phyloP scores from a whole-genome alignment of 805 yeast genomes.

The Nakazawaea ishiwadae region DNA sequence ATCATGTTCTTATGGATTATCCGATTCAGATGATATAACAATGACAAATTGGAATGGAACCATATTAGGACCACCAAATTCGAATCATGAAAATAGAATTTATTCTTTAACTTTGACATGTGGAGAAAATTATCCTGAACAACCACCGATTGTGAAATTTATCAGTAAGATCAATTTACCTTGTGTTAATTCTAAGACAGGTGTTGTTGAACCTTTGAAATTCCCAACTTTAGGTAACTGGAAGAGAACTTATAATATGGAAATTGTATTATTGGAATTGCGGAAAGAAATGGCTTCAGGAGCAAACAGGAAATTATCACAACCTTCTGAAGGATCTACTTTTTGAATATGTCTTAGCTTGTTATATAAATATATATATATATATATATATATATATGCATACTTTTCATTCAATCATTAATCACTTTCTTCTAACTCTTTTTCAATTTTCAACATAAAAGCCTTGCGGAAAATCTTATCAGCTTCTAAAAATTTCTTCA shows the following conservation, averaged over 20 bases:
- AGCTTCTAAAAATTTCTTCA: constrained; percentile 26
- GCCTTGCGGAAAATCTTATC: constrained; percentile 23
- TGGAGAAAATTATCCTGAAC: constrained; percentile 80
- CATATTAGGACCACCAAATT: constrained; percentile 87
- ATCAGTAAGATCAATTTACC: constrained; percentile 85
- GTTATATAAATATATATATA: background rate
- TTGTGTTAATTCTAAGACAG: constrained; percentile 70
- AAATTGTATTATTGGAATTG: constrained; percentile 81
- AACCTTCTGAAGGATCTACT: constrained; percentile 86
- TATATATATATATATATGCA: background rate
- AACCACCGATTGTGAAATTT: constrained; percentile 81
- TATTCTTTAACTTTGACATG: constrained; percentile 79
- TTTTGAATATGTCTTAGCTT: too few relatives aligned
- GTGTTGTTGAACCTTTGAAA: constrained; percentile 43
- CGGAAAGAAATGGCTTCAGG: constrained; percentile 88
- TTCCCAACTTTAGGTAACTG: constrained; percentile 74
- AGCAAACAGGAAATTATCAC: constrained; percentile 76
- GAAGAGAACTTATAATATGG: constrained; percentile 92
- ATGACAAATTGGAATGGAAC: constrained; percentile 99
- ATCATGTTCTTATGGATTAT: constrained; percentile 91
- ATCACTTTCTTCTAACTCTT: too few relatives aligned
- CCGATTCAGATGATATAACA: constrained; percentile 84
- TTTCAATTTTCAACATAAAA: background rate
- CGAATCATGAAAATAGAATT: constrained; percentile 87
- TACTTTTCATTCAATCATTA: too few relatives aligned